Base-by-base conservation (phyloP, 768 basidiomycete genomes). In the Kwoniella mangroviensis region DNA sequence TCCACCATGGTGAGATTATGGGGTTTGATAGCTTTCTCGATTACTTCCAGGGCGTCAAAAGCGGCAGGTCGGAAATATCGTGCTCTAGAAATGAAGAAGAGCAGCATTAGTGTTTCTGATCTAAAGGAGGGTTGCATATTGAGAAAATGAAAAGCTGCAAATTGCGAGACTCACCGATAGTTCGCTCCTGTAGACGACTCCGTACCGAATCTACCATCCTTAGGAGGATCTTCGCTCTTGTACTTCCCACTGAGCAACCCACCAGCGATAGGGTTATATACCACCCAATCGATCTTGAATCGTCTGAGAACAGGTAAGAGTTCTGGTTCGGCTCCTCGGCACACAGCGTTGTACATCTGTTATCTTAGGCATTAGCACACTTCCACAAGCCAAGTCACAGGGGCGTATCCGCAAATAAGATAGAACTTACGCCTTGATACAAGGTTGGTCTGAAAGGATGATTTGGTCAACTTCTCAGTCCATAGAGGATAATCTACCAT, bases 31-130 rank as follows among this genome's bases (percentile, higher is more conserved):
- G 85, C 87, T 2, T 79, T 81, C 15, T 84, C 82, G 67, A 89
- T 84, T 12, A 81, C 66, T 0, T 83, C 84, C 19, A 89, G 79
- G 0, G 87, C 86, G 34, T 85, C 83, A 81, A 89, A 89, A 75
- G 75, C 77, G 19, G 71, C 61, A 28, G 78, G 74, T 57, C 71
- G 72, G 75, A 78, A 81, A 69, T 81, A 81, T 51, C 79, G 71
- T 57, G 64, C 65, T 52, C 75, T 66, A 22, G 19, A 40, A 26
- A 34, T 22, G 28, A 34, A 34, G 13, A 41, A 28, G 34, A 59
- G 13, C 55, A 56, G 21, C 19, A 28, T 28, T 28, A 34, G 34
- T 34, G 34, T 34, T 7, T 34, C 34, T 34, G 34, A 34, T 34
- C 34, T 5, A 34, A 7, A 34, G 6, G 55, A 56, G 22, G 24